Evolutionary conservation across 495 filamentous ascomycete genomes (phyloP).

Genomic region (Daldinia caldariorum): DNA sequence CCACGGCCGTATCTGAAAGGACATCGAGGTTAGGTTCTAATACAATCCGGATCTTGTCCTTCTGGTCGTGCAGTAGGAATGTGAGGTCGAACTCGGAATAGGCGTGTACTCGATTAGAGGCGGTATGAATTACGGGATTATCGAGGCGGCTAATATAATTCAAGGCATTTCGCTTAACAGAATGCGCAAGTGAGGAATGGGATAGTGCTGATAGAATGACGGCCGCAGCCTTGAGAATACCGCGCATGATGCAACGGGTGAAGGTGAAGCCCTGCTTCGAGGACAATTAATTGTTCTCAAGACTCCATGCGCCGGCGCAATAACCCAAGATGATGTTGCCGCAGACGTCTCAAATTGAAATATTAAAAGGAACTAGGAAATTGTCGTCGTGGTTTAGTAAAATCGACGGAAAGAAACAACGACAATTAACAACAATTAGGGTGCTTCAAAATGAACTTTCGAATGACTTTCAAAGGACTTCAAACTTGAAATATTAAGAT

Average conservation of each 20-base stretch:
- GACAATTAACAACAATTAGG: background rate
- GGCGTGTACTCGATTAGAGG: conserved; percentile 79
- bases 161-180: conserved; percentile 78
- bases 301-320: conserved; percentile 44
- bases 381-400: conserved; percentile 14
- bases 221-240: conserved; percentile 42
- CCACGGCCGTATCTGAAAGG: conserved; percentile 74
- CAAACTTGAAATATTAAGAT: conserved; percentile 13
- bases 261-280: conserved; percentile 41
- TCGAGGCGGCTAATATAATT: conserved; percentile 77
- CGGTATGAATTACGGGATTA: conserved; percentile 78
- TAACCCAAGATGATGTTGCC: conserved; percentile 13
- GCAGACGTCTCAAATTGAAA: conserved; percentile 21
- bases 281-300: conserved; percentile 39
- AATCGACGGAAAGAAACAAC: conserved; percentile 1
- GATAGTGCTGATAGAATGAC: conserved; percentile 42
- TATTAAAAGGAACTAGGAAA: conserved; percentile 20
- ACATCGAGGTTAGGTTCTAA: conserved; percentile 95
- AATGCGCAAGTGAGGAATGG: conserved; percentile 65
- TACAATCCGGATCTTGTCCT: conserved; percentile 77
- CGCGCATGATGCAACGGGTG: conserved; percentile 41
- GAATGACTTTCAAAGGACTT: background rate
- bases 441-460: background rate
- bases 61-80: conserved; percentile 74
- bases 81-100: conserved; percentile 82